Conservation (phyloP, 768 basidiomycete species). For the Phanerochaete carnosa region DNA sequence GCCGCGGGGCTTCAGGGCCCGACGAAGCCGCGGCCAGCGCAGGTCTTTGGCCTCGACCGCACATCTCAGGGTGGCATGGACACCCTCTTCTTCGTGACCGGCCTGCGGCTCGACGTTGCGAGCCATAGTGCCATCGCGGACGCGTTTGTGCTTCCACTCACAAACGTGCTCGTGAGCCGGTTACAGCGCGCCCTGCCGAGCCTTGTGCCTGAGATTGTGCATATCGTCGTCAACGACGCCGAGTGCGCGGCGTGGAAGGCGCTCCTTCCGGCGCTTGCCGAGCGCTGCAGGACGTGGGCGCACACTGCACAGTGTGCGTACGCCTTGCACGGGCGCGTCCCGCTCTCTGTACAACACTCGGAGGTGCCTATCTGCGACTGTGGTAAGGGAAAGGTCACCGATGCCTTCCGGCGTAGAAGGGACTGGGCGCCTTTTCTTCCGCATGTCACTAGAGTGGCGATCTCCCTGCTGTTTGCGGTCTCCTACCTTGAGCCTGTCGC, state of each 20-base stretch:
- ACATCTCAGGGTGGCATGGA: conserved; percentile 19
- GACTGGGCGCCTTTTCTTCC: conserved; percentile 40
- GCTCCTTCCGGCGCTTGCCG: conserved; percentile 46
- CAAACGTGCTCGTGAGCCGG: conserved; percentile 10
- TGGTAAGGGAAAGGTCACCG: conserved; percentile 43
- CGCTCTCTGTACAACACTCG: conserved; percentile 33
- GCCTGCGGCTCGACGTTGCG: conserved; percentile 44
- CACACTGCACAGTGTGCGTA: conserved; percentile 51
- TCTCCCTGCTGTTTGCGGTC: conserved; percentile 52
- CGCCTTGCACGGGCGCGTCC: conserved; percentile 28
- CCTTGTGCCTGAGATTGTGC: conserved; percentile 16
- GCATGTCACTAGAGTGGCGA: conserved; percentile 45
- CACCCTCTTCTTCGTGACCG: conserved; percentile 44
- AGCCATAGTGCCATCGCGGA: conserved; percentile 50
- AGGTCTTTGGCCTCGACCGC: conserved; percentile 2
- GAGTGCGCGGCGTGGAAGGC: conserved; percentile 46
- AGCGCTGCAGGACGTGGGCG: conserved; percentile 47
- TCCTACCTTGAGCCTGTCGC: conserved; percentile 42
- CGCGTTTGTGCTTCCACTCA: conserved; percentile 41
- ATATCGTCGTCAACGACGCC: conserved; percentile 27
- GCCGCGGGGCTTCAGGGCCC: background rate
- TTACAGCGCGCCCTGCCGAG: background rate
- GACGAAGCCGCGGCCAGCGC: background rate
- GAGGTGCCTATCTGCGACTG: conserved; percentile 49
- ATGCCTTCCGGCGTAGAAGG: conserved; percentile 28